A percentile compares a stretch with the other conserved stretches of the same genome.
Conservation (phyloP, 208 protist species). For the Leishmania gerbilli region DNA sequence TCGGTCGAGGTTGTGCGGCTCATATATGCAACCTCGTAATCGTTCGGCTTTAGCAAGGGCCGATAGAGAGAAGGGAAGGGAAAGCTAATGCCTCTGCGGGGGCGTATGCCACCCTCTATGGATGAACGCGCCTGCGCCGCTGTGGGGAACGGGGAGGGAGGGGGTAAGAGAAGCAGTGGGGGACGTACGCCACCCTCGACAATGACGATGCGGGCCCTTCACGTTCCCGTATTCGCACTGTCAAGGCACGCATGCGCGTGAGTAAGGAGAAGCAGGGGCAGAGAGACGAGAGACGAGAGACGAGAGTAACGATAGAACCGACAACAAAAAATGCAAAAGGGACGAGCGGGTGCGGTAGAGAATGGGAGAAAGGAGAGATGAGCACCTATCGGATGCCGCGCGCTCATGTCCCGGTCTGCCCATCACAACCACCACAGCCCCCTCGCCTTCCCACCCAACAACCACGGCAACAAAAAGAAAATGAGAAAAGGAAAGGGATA, state of each 20-base stretch:
- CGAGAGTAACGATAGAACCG: neutral
- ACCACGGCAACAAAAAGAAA: too few relatives aligned
- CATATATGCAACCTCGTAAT: neutral
- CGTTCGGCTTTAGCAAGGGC: neutral
- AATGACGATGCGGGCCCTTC: neutral
- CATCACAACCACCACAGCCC: too few relatives aligned
- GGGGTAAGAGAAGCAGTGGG: neutral
- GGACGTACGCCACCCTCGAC: neutral
- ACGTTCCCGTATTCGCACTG: neutral
- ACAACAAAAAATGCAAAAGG: neutral
- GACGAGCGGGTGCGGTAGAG: neutral
- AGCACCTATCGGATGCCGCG: neutral
- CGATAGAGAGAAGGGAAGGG: too few relatives aligned
- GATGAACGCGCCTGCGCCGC: neutral
- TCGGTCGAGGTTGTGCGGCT: neutral
- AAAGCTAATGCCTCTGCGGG: neutral
- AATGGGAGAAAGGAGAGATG: neutral
- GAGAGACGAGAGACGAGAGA: neutral
- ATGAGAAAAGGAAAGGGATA: neutral
- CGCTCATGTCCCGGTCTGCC: neutral
- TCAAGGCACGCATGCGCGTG: neutral
- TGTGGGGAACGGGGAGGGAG: neutral
- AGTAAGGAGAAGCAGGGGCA: neutral
- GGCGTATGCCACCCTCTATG: slow-evolving; percentile 5
- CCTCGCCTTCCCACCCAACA: neutral